Evolutionary conservation across 2,329 filamentous ascomycete genomes (phyloP).

Genomic region (Saccharata proteae): DNA sequence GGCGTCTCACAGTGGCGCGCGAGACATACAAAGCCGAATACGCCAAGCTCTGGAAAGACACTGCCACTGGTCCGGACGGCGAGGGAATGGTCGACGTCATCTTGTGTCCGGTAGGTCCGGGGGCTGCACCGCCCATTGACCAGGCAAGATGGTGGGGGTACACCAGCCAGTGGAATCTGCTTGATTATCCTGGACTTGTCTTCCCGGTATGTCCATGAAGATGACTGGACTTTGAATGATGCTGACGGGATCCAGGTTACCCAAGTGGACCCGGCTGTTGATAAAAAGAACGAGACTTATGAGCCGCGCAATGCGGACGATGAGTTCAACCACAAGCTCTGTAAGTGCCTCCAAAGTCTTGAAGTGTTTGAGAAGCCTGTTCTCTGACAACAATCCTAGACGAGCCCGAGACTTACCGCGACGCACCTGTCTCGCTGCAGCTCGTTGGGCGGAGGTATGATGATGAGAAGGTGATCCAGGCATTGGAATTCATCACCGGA

Average conservation of each 20-base stretch:
- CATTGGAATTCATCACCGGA: conserved; percentile 23
- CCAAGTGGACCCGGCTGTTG: conserved; percentile 29
- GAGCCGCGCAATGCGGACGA: conserved; percentile 34
- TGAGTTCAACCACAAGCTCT: conserved; percentile 35
- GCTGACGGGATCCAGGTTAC: conserved; percentile 10
- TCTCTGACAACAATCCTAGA: too few species aligned
- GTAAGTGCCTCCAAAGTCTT: conserved; percentile 17
- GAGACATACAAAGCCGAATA: conserved; percentile 35
- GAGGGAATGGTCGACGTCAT: conserved; percentile 44
- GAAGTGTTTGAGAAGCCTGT: too few species aligned
- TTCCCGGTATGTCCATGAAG: conserved; percentile 37
- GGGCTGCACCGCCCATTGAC: conserved; percentile 42
- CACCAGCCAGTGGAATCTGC: conserved; percentile 54
- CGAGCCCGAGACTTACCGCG: conserved; percentile 34
- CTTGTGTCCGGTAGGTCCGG: conserved; percentile 46
- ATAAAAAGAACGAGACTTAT: conserved; percentile 27
- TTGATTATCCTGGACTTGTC: conserved; percentile 52
- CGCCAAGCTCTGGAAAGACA: conserved; percentile 33
- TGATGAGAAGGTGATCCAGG: conserved; percentile 41
- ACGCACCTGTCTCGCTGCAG: conserved; percentile 41
- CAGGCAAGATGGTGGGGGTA: conserved; percentile 51
- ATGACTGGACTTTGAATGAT: not conserved
- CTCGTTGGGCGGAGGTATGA: conserved; percentile 41
- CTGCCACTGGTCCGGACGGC: conserved; percentile 15
- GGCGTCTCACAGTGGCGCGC: conserved; percentile 29